Conservation (phyloP, 805 yeast genomes). For the Candida berthetii region DNA sequence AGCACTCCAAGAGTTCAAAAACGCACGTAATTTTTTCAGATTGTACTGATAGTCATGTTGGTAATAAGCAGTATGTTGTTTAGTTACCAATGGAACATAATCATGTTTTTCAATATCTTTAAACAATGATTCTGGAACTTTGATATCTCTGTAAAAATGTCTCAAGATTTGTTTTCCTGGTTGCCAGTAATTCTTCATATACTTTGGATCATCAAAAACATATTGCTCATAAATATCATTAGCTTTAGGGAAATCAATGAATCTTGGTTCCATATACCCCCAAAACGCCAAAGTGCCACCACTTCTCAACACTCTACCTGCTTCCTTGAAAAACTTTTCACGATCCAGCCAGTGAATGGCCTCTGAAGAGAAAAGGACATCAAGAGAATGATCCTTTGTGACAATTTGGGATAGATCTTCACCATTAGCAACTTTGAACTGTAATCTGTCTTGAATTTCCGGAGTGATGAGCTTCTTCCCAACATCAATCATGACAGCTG, state of each 20-base stretch:
- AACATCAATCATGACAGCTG: conserved; percentile 41
- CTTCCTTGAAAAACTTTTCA: conserved; percentile 41
- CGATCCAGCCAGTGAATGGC: conserved; percentile 74
- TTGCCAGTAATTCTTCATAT: conserved; percentile 64
- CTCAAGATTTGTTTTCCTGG: conserved; percentile 55
- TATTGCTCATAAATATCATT: conserved; percentile 49
- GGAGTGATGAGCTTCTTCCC: conserved; percentile 30
- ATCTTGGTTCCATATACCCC: conserved; percentile 68
- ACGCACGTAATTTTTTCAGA: conserved; percentile 39
- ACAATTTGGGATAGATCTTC: conserved; percentile 19
- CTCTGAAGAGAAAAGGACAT: conserved; percentile 62
- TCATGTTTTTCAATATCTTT: conserved; percentile 30
- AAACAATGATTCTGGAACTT: conserved; percentile 38
- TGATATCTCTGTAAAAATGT: conserved; percentile 33
- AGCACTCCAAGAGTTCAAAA: conserved; percentile 62
- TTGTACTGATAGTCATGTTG: conserved; percentile 37
- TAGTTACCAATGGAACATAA: conserved; percentile 20
- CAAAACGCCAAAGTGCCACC: conserved; percentile 66
- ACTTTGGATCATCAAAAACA: conserved; percentile 38
- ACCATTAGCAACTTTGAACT: conserved; percentile 13
- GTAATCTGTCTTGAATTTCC: conserved; percentile 9
- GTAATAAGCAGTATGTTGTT: conserved; percentile 20
- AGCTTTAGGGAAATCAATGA: conserved; percentile 45
- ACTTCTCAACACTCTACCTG: conserved; percentile 40
- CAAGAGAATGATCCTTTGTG: conserved; percentile 31